phyloP scores from a whole-genome alignment of 768 basidiomycete species.

The Phlebiopsis gigantea region DNA sequence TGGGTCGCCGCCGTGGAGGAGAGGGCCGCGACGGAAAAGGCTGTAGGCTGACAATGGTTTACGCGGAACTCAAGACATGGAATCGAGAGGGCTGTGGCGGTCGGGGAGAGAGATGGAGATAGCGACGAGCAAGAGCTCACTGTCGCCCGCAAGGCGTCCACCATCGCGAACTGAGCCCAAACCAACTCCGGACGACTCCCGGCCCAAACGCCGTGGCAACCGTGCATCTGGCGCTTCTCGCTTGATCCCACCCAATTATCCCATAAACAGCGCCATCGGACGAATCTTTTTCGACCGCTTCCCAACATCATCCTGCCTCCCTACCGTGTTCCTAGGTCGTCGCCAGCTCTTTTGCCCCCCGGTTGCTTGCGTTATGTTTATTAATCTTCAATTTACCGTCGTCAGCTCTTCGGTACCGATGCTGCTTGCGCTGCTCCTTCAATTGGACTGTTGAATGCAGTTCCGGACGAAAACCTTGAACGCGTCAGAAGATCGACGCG shows the following conservation, averaged over 20 bases:
- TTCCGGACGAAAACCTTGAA: background rate
- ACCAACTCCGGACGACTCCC: background rate
- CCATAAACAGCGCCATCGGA: background rate
- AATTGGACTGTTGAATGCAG: background rate
- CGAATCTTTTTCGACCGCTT: background rate
- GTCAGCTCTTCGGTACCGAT: too few relatives aligned
- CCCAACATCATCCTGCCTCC: background rate
- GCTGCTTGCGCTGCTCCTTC: background rate
- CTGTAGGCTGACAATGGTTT: background rate
- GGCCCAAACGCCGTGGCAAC: constrained; percentile 7
- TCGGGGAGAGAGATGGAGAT: background rate
- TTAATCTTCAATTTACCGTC: too few relatives aligned
- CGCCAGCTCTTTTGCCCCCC: background rate
- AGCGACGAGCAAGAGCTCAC: constrained; percentile 1
- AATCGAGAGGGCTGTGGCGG: constrained; percentile 2
- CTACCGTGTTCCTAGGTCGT: background rate
- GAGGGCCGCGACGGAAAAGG: background rate
- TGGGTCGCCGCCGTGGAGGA: background rate
- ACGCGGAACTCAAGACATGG: background rate
- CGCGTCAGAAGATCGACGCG: constrained; percentile 2
- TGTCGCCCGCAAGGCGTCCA: background rate
- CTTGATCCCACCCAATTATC: background rate
- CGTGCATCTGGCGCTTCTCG: background rate
- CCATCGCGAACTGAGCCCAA: background rate
- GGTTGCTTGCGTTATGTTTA: too few relatives aligned